Evolutionary conservation across 495 filamentous ascomycete species (phyloP), one percentile per base, ranked within the genome.

Genomic region (Neurospora sp.): DNA sequence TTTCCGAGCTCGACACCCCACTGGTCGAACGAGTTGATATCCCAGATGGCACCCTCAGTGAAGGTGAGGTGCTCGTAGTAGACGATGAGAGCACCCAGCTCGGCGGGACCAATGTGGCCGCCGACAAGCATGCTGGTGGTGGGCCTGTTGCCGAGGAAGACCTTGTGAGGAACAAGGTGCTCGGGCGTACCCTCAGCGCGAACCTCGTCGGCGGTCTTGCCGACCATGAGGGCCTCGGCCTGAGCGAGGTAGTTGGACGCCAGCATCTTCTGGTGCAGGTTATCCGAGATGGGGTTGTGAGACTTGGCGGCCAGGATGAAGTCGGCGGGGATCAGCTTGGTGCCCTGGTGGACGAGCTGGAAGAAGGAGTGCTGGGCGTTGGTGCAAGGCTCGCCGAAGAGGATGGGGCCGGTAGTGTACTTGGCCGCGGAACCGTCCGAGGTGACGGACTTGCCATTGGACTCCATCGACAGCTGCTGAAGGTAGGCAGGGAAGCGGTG

Each of bases 331-430:
- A 99, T 98, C 74, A 99, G 90, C 88, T 98, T 98, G 76, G 96
- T 98, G 76, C 96, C 96, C 85, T 99, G 96, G 86, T 99, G 96
- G 46, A 99, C 89, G 69, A 99, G 90, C 87, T 99, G 96, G 90
- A 95, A 99, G 90, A 99, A 99, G 72, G 96, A 98, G 89, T 99
- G 96, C 87, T 99, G 96, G 73, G 96, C 96, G 81, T 99, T 99
- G 82, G 96, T 99, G 81, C 94, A 96, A 70, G 96, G 96, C 86
- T 98, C 96, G 78, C 96, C 96, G 81, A 99, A 99, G 71, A 99
- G 84, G 82, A 99, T 92, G 27, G 96, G 88, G 20, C 85, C 96
- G 18, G 96, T 99, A 70, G 94, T 97, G 86, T 98, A 98, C 82
- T 97, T 96, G 80, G 97, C 94, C 69, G 96, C 92, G 59, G 94